These are phyloP conservation scores for Phyllosticta citrichinensis DNA, from an alignment of 2,329 filamentous ascomycete genomes.

Conservation along the genomic window DNA sequence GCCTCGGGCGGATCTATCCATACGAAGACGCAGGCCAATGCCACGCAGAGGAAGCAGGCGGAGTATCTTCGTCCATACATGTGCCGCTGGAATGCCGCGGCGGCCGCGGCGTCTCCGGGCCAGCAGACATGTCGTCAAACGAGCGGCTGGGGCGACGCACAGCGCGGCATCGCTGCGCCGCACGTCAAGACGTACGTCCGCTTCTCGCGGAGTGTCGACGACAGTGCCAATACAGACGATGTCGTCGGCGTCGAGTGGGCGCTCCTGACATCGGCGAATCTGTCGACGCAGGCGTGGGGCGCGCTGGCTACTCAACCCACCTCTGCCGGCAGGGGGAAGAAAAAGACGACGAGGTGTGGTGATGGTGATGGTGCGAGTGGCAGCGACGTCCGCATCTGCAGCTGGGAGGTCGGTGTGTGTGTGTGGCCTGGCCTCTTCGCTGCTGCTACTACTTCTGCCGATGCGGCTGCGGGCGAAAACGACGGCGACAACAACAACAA, in stretches of 20 bases:
- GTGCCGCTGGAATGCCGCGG: conserved; percentile 54
- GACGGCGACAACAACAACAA: conserved; percentile 9
- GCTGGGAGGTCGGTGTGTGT: conserved; percentile 75
- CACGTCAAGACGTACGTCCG: conserved; percentile 87
- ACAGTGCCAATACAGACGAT: conserved; percentile 16
- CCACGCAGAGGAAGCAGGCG: conserved; percentile 67
- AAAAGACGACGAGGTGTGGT: not conserved
- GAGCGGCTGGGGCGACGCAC: conserved; percentile 15
- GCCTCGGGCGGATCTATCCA: conserved; percentile 70
- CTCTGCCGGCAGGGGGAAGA: not conserved
- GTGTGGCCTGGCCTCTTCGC: conserved; percentile 59
- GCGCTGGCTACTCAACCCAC: conserved; percentile 35
- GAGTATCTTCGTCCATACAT: conserved; percentile 60
- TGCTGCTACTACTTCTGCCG: not conserved
- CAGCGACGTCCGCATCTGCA: conserved; percentile 55
- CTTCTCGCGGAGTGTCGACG: conserved; percentile 6
- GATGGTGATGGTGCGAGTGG: not conserved
- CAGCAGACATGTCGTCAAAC: not conserved
- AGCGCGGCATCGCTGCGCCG: conserved; percentile 55
- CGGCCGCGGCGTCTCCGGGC: not conserved
- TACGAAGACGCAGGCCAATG: conserved; percentile 59
- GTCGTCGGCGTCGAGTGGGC: conserved; percentile 63
- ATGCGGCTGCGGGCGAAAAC: not conserved
- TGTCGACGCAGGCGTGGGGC: conserved; percentile 86
- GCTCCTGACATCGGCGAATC: conserved; percentile 78